Base-by-base conservation (phyloP, 108 stramenopile species). In the Fragilariopsis cylindrus region DNA sequence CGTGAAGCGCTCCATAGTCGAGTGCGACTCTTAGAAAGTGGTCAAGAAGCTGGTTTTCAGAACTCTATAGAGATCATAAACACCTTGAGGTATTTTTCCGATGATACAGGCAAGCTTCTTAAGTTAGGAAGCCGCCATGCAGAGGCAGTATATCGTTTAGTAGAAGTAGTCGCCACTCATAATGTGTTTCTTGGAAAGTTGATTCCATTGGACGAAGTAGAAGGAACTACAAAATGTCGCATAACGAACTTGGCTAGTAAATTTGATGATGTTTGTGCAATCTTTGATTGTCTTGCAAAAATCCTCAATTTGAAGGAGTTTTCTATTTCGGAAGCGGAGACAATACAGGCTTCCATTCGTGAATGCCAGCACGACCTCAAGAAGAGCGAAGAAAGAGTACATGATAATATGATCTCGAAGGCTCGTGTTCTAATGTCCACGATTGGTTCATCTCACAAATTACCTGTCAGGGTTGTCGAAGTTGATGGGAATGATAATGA, bases 401-500 rank as follows among this genome's bases (percentile, higher is more conserved):
- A 12, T 53, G 52, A 15, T n/a, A 53, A 1, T n/a, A 53, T 53
- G 52, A 53, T 15, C n/a, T 9, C 47, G 18, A 48, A 48, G 15
- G 80, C 80, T 53, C 71, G 83, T 46, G 49, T 84, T 40, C 64
- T 68, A 40, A 70, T 84, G 78, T 81, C 60, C 12, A 84, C 83
- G 12, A 84, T 84, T 74, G 83, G 83, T 46, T 84, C 83, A 41
- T 84, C 80, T 3, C 80, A 81, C 58, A 65, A 73, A 65, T 66
- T 84, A n/a, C 56, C 60, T n/a, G 15, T n/a, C n/a, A 53, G 12
- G 15, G 52, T 15, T 12, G 12, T 12, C n/a, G 12, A 15, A n/a
- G 52, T 2, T 12, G 52, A 53, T n/a, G 30, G 30, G 0, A 30
- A 30, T 30, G 30, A 30, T 30, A 30, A 30, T 30, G 30, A 30